phyloP scores from a whole-genome alignment of 2,329 filamentous ascomycete species.

The Fusarium udum region DNA sequence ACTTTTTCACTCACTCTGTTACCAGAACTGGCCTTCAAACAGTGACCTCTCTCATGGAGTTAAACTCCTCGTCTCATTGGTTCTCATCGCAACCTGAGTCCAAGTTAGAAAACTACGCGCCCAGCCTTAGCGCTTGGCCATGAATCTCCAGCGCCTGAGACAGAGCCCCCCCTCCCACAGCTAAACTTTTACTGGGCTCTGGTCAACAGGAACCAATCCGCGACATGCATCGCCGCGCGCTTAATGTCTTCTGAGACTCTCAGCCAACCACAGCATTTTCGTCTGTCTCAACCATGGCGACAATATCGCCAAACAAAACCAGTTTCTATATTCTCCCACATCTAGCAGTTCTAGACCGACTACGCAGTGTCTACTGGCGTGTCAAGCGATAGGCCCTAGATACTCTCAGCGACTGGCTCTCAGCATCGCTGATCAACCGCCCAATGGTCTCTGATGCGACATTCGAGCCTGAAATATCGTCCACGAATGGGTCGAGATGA shows the following conservation, averaged over 20 bases:
- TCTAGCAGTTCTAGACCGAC: not conserved
- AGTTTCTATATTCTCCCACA: not conserved
- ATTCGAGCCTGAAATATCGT: constrained; percentile 18
- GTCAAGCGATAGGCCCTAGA: constrained; percentile 30
- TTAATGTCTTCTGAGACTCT: constrained; percentile 36
- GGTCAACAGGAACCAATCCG: constrained; percentile 31
- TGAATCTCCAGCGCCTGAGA: constrained; percentile 5
- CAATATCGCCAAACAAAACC: constrained; percentile 24
- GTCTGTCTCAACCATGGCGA: constrained; percentile 13
- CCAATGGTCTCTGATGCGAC: constrained; percentile 16
- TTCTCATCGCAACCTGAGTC: not conserved
- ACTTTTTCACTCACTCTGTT: not conserved
- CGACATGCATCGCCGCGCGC: constrained; percentile 32
- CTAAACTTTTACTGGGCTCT: constrained; percentile 10
- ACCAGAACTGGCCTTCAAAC: not conserved
- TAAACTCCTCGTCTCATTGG: constrained; percentile 10
- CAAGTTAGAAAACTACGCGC: constrained; percentile 10
- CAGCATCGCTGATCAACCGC: constrained; percentile 22
- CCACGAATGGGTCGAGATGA: constrained; percentile 29
- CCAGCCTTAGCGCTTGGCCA: constrained; percentile 17
- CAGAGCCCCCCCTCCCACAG: not conserved
- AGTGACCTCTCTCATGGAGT: not conserved
- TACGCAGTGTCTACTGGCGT: constrained; percentile 10
- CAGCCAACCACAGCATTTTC: constrained; percentile 30
- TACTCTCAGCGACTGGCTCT: constrained; percentile 33